Base-by-base conservation (phyloP, 2,329 filamentous ascomycete species). In the Sporothrix humicola region DNA sequence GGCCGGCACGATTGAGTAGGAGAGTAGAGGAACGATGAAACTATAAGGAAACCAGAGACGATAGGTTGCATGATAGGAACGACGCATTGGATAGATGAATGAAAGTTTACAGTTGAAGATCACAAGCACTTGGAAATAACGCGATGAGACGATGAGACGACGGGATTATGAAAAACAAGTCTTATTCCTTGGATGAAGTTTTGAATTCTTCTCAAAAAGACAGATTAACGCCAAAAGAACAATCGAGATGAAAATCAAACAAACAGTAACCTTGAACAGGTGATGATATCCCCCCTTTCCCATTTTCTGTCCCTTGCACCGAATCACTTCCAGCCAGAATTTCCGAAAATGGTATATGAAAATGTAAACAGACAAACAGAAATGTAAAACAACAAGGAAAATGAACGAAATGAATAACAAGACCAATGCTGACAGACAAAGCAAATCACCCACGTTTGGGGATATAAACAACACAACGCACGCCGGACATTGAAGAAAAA, bases 1-100 rank as follows among this genome's bases (percentile, higher is more conserved):
- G 74, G 80, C 82, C 74, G 74, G 75, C 17, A 52, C 58, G 13
- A 12, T 73, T 7, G n/a, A 44, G 48, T 23, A 56, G 20, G 8
- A 8, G 48, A n/a, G 6, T 68, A 68, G 12, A 10, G 61, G n/a
- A 4, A 31, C 5, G 31, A 5, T 9, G 17, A 3, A 13, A n/a
- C n/a, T n/a, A n/a, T n/a, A n/a, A n/a, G n/a, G n/a, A n/a, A n/a
- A n/a, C n/a, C n/a, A n/a, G n/a, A n/a, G n/a, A n/a, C 15, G 42
- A 69, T 69, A 37, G 66, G n/a, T 23, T 46, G 31, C 37, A 46
- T 37, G 42, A 23, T 17, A 31, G 9, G 48, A 37, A 37, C 5
- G 23, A 26, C 4, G 31, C 31, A 37, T 37, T 26, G 23, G 31
- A 37, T 15, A 37, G 7, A 15, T 48, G 10, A 12, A 20, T 54